phyloP scores from a whole-genome alignment of 1,284 basidiomycete genomes.

The Moesziomyces globuligerus region DNA sequence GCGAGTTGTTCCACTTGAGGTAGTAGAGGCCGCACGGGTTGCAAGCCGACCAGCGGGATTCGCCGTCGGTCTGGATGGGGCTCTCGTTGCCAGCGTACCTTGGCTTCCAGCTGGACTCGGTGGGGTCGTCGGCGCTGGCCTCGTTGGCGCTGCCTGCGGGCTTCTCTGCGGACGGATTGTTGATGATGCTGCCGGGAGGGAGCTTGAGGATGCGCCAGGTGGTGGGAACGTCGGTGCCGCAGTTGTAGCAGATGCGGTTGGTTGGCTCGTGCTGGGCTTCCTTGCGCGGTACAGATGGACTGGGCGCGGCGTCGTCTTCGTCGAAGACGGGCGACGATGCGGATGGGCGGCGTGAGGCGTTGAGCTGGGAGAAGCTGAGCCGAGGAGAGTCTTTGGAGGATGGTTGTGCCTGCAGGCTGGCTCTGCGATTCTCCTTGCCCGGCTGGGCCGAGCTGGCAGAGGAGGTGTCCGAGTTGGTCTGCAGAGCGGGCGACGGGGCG shows the following conservation, averaged over 20 bases:
- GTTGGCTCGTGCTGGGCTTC: conserved; percentile 10
- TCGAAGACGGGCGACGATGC: conserved; percentile 19
- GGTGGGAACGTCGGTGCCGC: conserved; percentile 45
- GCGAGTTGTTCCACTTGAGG: conserved; percentile 53
- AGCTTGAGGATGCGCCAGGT: conserved; percentile 58
- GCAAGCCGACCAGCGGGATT: conserved; percentile 58
- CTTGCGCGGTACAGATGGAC: conserved; percentile 19
- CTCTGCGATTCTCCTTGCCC: conserved; percentile 34
- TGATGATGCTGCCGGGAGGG: conserved; percentile 40
- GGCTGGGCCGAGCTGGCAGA: conserved; percentile 3
- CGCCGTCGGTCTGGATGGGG: conserved; percentile 41
- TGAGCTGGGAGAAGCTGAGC: conserved; percentile 1
- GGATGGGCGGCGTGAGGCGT: conserved; percentile 21
- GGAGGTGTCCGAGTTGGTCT: not conserved
- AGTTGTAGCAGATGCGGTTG: conserved; percentile 60
- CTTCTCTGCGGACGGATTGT: conserved; percentile 49
- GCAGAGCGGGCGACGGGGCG: conserved; percentile 6
- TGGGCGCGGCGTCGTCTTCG: conserved; percentile 13
- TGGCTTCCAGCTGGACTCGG: conserved; percentile 18
- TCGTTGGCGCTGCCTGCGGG: conserved; percentile 12
- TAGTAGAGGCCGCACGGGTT: conserved; percentile 64
- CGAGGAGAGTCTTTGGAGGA: conserved; percentile 22
- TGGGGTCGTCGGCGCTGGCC: conserved; percentile 12
- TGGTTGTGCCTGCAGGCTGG: not conserved
- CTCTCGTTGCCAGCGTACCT: conserved; percentile 17